phyloP scores from a whole-genome alignment of 116 monocot species.

The Posidonia oceanica region DNA sequence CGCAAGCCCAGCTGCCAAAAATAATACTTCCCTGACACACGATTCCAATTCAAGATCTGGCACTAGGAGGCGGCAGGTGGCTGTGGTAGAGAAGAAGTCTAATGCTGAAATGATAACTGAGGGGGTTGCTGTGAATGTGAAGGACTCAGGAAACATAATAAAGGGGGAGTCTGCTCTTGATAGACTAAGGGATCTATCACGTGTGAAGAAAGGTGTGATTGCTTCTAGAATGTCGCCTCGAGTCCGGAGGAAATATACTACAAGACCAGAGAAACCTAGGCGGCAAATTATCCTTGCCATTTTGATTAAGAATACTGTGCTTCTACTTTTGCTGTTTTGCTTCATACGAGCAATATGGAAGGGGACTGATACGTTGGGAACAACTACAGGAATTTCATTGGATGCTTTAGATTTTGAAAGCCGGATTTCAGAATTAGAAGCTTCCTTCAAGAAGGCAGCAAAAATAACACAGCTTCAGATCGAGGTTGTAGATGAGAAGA shows the following conservation, averaged over 20 bases:
- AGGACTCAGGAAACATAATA: background rate
- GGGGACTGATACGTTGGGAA: conserved; percentile 20
- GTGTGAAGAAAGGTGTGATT: too few relatives aligned
- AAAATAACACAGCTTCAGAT: conserved; percentile 70
- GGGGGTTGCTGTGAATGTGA: background rate
- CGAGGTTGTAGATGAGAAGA: conserved; percentile 47
- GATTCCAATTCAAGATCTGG: conserved; percentile 15
- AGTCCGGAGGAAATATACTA: too few relatives aligned
- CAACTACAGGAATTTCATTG: conserved; percentile 10
- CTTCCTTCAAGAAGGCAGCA: conserved; percentile 25
- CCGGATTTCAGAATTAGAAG: conserved; percentile 55
- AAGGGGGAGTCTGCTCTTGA: too few relatives aligned
- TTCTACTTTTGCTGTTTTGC: conserved; percentile 47
- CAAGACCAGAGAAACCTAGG: conserved; percentile 30
- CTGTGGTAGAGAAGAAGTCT: conserved; percentile 1
- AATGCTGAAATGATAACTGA: background rate
- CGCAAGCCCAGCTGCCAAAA: background rate
- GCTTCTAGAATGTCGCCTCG: too few relatives aligned
- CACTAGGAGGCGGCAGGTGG: conserved; percentile 14
- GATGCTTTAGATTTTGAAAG: conserved; percentile 40
- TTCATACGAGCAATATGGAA: conserved; percentile 42
- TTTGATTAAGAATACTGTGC: conserved; percentile 40
- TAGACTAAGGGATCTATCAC: too few relatives aligned
- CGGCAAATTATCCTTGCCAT: conserved; percentile 47
- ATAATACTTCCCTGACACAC: conserved; percentile 9